Evolutionary conservation across 306 rosid genomes (phyloP).

Genomic region (Quercus berberidifolia): DNA sequence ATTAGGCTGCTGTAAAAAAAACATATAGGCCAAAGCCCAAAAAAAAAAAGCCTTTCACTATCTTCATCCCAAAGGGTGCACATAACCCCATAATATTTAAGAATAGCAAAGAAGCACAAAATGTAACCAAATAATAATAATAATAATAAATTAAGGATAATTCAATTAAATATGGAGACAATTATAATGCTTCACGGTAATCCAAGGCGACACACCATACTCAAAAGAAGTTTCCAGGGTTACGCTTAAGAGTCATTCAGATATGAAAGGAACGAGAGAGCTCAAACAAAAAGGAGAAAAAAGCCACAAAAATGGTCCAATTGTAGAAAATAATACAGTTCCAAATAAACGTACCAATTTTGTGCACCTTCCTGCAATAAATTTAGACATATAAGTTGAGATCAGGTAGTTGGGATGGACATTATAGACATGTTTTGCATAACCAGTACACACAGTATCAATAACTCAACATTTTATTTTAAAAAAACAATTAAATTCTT

Average conservation of each 20-base stretch:
- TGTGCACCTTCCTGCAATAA: constrained; percentile 70
- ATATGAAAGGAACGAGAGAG: constrained; percentile 44
- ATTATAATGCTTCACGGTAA: constrained; percentile 28
- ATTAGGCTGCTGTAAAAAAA: constrained; percentile 36
- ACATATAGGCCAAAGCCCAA: constrained; percentile 17
- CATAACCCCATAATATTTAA: constrained; percentile 33
- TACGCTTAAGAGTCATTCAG: constrained; percentile 37
- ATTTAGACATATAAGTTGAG: constrained; percentile 48
- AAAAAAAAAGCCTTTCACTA: constrained; percentile 46
- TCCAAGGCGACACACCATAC: constrained; percentile 44
- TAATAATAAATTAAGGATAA: constrained; percentile 14
- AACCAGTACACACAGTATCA: constrained; percentile 15
- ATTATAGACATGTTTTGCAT: not conserved
- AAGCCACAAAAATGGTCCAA: constrained; percentile 44
- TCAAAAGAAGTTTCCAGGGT: constrained; percentile 25
- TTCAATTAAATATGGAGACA: constrained; percentile 31
- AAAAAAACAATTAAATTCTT: not conserved
- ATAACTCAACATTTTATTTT: not conserved
- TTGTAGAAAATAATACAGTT: constrained; percentile 58
- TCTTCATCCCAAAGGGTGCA: constrained; percentile 44
- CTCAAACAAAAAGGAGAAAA: constrained; percentile 54
- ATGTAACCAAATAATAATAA: not conserved
- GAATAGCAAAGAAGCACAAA: constrained; percentile 41
- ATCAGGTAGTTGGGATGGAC: constrained; percentile 19
- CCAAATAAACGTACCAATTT: constrained; percentile 60